Conservation (phyloP, 768 basidiomycete genomes). For the Russula griseocarnosa region DNA sequence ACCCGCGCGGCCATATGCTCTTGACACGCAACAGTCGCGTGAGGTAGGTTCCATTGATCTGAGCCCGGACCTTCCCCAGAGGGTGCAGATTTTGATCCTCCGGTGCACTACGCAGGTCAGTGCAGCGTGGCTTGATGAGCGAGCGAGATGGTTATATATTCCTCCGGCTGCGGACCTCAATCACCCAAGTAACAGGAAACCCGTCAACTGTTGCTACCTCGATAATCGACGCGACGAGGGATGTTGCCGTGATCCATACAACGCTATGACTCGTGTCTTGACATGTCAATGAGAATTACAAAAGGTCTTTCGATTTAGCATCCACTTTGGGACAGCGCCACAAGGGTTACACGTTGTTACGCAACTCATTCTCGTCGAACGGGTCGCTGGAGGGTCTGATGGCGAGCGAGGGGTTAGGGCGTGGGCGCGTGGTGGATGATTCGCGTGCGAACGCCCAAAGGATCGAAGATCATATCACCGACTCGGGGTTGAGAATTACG, state of each 20-base stretch:
- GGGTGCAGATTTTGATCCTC: conserved; percentile 78
- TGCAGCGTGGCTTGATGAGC: conserved; percentile 25
- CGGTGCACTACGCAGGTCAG: conserved; percentile 51
- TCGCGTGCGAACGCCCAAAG: conserved; percentile 55
- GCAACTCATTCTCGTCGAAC: too few species aligned
- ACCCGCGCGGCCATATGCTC: conserved; percentile 86
- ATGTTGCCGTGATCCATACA: conserved; percentile 41
- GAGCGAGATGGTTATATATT: conserved; percentile 3
- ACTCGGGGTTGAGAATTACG: conserved; percentile 65
- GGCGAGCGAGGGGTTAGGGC: conserved; percentile 40
- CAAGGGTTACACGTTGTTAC: conserved; percentile 31
- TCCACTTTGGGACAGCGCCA: conserved; percentile 67
- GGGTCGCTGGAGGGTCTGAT: conserved; percentile 42
- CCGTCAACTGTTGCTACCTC: conserved; percentile 68
- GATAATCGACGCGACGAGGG: conserved; percentile 73
- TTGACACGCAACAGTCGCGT: conserved; percentile 71
- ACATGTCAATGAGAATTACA: conserved; percentile 29
- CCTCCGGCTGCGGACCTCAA: conserved; percentile 47
- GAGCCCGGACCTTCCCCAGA: conserved; percentile 43
- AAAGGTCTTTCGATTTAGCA: conserved; percentile 28
- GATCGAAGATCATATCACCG: conserved; percentile 50
- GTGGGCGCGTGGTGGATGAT: conserved; percentile 58
- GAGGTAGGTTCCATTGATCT: conserved; percentile 32
- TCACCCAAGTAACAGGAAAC: conserved; percentile 39
- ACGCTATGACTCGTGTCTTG: conserved; percentile 50